phyloP scores from a whole-genome alignment of 768 basidiomycete genomes.

The Collybiopsis luxurians region DNA sequence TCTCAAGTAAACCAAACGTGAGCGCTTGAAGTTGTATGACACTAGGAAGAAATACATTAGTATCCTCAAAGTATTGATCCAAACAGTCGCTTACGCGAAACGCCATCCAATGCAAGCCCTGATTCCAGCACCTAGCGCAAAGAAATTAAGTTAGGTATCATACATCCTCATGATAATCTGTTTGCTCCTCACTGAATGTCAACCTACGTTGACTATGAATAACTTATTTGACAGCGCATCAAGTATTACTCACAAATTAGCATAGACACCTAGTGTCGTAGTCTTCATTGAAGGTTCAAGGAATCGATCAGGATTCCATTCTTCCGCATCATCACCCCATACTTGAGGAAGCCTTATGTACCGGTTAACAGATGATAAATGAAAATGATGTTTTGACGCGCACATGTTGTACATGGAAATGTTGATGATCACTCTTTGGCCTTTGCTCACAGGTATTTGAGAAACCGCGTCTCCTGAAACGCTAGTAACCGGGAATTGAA shows the following conservation, averaged over 20 bases:
- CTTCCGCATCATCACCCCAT: constrained; percentile 30
- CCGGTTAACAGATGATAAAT: too few species aligned
- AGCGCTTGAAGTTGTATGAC: constrained; percentile 38
- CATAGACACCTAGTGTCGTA: constrained; percentile 19
- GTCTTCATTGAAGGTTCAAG: constrained; percentile 12
- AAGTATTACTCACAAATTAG: constrained; percentile 20
- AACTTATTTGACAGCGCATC: neutral
- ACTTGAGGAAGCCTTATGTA: constrained; percentile 15
- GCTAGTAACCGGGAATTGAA: constrained; percentile 50
- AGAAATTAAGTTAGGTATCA: neutral
- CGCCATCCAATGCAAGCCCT: constrained; percentile 5
- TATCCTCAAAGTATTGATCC: too few species aligned
- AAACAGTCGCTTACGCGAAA: neutral
- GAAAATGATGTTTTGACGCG: too few species aligned
- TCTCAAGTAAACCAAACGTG: constrained; percentile 32
- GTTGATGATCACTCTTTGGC: constrained; percentile 46
- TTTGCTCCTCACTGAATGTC: constrained; percentile 5
- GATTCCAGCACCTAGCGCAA: neutral
- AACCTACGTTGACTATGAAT: too few species aligned
- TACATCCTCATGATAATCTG: neutral
- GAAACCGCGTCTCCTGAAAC: constrained; percentile 40
- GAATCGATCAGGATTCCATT: constrained; percentile 34
- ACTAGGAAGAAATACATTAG: constrained; percentile 10
- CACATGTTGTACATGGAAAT: constrained; percentile 46
- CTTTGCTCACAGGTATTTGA: constrained; percentile 50